A percentile compares a stretch with the other conserved stretches of the same genome.
Evolutionary conservation across 192 early-diverging fungal genomes (phyloP).

Genomic region (Mortierella antarctica): DNA sequence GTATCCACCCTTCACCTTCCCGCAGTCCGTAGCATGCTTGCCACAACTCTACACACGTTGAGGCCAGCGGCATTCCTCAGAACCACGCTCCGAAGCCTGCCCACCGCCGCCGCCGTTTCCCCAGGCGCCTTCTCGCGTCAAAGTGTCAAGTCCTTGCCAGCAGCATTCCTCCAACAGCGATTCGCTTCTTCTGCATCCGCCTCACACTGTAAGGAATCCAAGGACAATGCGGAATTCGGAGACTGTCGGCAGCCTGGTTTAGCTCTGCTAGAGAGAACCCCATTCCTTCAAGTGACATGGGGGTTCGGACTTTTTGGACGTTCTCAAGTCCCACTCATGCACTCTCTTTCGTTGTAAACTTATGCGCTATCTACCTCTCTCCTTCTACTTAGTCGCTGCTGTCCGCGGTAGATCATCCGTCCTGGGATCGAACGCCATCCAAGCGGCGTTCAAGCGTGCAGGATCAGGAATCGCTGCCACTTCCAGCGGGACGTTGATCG

Average conservation of each 20-base stretch:
- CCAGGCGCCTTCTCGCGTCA: not conserved
- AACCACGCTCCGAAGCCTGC: not conserved
- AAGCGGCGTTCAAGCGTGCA: constrained; percentile 8
- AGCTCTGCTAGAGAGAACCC: not conserved
- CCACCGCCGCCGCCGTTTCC: not conserved
- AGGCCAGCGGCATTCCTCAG: constrained; percentile 6
- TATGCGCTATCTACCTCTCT: too few species aligned
- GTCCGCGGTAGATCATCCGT: too few species aligned
- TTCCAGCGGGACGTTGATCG: constrained; percentile 6
- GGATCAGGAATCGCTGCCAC: not conserved
- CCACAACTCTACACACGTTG: constrained; percentile 3
- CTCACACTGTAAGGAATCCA: constrained; percentile 5
- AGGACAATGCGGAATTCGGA: not conserved
- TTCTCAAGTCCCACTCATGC: too few species aligned
- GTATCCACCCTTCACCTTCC: not conserved
- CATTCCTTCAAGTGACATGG: too few species aligned
- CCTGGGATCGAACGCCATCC: not conserved
- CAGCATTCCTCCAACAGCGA: constrained; percentile 15
- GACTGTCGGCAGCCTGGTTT: not conserved
- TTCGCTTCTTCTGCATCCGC: constrained; percentile 3
- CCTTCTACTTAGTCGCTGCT: too few species aligned
- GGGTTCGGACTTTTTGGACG: too few species aligned
- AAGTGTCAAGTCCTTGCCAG: not conserved
- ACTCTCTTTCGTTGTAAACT: too few species aligned
- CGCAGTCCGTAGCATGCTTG: not conserved